A percentile compares a stretch with the other conserved stretches of the same genome.
Evolutionary conservation across 371 early-diverging fungal species (phyloP).

Genomic region (Mucor mucedo): DNA sequence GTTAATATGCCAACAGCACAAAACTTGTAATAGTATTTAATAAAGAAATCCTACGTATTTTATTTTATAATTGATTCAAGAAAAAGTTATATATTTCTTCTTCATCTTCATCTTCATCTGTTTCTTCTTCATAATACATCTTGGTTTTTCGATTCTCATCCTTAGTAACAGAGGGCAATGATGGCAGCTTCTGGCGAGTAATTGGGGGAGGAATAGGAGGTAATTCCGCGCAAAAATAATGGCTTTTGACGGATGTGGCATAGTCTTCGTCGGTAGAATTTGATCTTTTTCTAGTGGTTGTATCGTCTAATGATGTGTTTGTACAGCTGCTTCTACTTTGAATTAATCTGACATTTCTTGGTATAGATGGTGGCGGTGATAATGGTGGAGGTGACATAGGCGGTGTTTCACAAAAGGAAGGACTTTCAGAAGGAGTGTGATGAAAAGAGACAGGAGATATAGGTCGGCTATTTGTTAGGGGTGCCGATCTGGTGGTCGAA

Average conservation of each 20-base stretch:
- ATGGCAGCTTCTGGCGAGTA: constrained; percentile 13
- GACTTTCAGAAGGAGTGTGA: background rate
- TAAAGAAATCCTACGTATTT: background rate
- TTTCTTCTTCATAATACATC: constrained; percentile 23
- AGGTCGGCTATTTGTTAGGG: background rate
- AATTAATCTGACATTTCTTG: constrained; percentile 1
- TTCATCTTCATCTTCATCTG: constrained; percentile 25
- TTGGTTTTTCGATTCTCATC: constrained; percentile 7
- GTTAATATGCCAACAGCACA: constrained; percentile 1
- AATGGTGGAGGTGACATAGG: background rate
- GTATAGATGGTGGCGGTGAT: background rate
- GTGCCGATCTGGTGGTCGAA: background rate
- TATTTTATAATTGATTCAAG: background rate
- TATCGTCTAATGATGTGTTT: background rate
- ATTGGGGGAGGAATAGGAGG: constrained; percentile 19
- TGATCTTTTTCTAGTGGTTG: constrained; percentile 5
- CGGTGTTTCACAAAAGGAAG: background rate
- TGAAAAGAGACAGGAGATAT: constrained; percentile 8
- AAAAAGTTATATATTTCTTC: background rate
- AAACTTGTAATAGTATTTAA: constrained; percentile 13
- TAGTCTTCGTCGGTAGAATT: constrained; percentile 5
- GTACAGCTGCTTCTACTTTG: constrained; percentile 17
- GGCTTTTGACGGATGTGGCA: background rate
- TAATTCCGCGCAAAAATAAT: constrained; percentile 16
- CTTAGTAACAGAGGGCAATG: constrained; percentile 3